A percentile compares a stretch with the other conserved stretches of the same genome.
Conservation (phyloP, 2,329 filamentous ascomycete genomes). For the Pseudogymnoascus sp. region DNA sequence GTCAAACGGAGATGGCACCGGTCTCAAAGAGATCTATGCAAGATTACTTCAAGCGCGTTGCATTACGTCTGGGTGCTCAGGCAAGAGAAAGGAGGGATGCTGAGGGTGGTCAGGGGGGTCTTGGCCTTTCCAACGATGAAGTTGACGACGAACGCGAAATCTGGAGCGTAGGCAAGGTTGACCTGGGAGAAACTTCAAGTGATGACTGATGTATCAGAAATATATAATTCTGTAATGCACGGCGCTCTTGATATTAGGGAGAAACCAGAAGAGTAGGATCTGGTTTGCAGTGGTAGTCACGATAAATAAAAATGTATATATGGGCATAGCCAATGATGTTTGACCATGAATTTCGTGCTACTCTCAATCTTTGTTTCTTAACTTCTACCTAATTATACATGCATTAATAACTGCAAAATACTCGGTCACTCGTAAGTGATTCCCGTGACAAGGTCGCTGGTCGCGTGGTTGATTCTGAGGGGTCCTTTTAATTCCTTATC, state of each 20-base stretch:
- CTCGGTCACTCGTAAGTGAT: not conserved
- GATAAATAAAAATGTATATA: slow-evolving; percentile 1
- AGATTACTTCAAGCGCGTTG: slow-evolving; percentile 95
- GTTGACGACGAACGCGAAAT: slow-evolving; percentile 90
- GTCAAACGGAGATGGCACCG: slow-evolving; percentile 57
- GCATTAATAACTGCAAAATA: not conserved
- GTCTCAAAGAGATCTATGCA: slow-evolving; percentile 82
- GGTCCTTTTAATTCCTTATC: not conserved
- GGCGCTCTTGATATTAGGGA: not conserved
- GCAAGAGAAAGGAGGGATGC: slow-evolving; percentile 84
- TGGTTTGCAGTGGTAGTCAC: not conserved
- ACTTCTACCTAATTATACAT: not conserved
- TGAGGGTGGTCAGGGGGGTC: slow-evolving; percentile 77
- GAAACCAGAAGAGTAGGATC: not conserved
- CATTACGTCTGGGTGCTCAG: slow-evolving; percentile 74
- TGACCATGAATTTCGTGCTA: not conserved
- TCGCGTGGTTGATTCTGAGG: slow-evolving; percentile 3
- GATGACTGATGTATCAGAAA: slow-evolving; percentile 15
- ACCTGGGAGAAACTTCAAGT: slow-evolving; percentile 55
- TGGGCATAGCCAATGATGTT: not conserved
- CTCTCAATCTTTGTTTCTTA: not conserved
- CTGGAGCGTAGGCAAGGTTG: slow-evolving; percentile 89
- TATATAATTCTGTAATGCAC: not conserved
- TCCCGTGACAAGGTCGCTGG: not conserved
- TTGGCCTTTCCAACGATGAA: slow-evolving; percentile 86